Conservation (phyloP, 1,284 basidiomycete species). For the Cryptococcus sp. region DNA sequence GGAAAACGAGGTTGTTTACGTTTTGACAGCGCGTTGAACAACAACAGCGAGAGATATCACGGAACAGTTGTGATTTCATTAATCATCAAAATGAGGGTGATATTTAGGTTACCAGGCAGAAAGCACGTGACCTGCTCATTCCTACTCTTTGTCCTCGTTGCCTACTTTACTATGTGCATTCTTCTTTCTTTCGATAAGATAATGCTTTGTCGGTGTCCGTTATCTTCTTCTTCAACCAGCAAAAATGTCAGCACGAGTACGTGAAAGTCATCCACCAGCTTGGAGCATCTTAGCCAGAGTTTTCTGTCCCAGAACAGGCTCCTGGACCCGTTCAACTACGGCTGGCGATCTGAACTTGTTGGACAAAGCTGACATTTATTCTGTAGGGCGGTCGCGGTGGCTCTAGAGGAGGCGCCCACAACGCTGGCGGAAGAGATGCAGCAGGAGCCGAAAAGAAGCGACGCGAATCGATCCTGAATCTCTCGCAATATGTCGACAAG, state of each 20-base stretch:
- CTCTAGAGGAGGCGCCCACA: constrained; percentile 38
- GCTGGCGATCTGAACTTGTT: neutral
- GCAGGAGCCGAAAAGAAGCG: constrained; percentile 71
- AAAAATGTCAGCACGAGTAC: constrained; percentile 39
- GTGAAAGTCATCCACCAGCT: constrained; percentile 6
- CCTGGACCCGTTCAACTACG: neutral
- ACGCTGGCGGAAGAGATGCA: constrained; percentile 22
- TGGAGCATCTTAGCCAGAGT: neutral
- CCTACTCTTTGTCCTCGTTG: no score
- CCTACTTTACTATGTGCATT: no score
- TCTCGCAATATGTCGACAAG: constrained; percentile 91
- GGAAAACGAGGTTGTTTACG: neutral
- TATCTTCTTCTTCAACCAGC: no score
- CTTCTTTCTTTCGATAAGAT: no score
- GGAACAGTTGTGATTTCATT: neutral
- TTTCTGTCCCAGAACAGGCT: neutral
- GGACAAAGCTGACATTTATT: neutral
- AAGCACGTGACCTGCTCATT: no score
- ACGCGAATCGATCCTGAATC: constrained; percentile 92
- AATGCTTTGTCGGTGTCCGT: no score
- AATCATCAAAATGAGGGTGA: no score
- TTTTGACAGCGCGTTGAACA: no score
- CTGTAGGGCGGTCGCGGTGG: constrained; percentile 41
- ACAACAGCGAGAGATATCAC: neutral
- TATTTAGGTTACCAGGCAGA: no score